Percentiles rank a stretch among this genome's conserved stretches.
These are phyloP conservation scores for Ustilago crameri DNA, from an alignment of 1,284 basidiomycete genomes.

Conservation along the genomic window DNA sequence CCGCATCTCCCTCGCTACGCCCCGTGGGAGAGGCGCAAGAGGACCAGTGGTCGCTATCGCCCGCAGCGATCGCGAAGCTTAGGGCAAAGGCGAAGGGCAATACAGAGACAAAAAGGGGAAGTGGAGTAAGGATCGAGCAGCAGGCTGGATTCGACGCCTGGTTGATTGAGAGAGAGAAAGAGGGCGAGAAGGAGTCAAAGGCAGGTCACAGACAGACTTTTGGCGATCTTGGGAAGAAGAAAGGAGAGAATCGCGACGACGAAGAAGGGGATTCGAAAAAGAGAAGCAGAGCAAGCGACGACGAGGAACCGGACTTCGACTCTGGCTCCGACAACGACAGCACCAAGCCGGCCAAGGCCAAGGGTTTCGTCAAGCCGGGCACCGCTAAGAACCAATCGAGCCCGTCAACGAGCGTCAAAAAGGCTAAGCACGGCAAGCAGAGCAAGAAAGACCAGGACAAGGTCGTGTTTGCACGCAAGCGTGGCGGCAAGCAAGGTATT, in stretches of 20 bases:
- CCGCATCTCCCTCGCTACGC: constrained; percentile 9
- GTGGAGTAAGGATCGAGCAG: constrained; percentile 13
- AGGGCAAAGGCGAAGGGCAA: constrained; percentile 15
- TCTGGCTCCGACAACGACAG: constrained; percentile 6
- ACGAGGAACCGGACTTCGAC: constrained; percentile 21
- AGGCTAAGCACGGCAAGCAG: constrained; percentile 9
- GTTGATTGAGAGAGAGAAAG: constrained; percentile 27
- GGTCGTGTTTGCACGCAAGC: constrained; percentile 42
- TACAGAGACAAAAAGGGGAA: not conserved
- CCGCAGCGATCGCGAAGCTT: constrained; percentile 30
- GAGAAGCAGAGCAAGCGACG: not conserved
- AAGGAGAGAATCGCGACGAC: constrained; percentile 6
- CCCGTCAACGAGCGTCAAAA: constrained; percentile 8
- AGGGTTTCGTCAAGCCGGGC: constrained; percentile 35
- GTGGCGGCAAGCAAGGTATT: constrained; percentile 33
- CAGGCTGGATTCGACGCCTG: constrained; percentile 46
- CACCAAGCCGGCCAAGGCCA: not conserved
- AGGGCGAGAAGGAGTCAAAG: not conserved
- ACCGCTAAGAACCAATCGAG: constrained; percentile 6
- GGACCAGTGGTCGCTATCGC: constrained; percentile 39
- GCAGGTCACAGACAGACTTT: constrained; percentile 20
- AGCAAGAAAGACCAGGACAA: constrained; percentile 31
- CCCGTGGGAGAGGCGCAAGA: constrained; percentile 7
- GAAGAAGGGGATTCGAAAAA: constrained; percentile 5
- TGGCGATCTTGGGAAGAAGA: constrained; percentile 21